Evolutionary conservation across 2,329 filamentous ascomycete species (phyloP), one percentile per base, ranked within the genome.

Genomic region (Allantophomopsis lycopodina): DNA sequence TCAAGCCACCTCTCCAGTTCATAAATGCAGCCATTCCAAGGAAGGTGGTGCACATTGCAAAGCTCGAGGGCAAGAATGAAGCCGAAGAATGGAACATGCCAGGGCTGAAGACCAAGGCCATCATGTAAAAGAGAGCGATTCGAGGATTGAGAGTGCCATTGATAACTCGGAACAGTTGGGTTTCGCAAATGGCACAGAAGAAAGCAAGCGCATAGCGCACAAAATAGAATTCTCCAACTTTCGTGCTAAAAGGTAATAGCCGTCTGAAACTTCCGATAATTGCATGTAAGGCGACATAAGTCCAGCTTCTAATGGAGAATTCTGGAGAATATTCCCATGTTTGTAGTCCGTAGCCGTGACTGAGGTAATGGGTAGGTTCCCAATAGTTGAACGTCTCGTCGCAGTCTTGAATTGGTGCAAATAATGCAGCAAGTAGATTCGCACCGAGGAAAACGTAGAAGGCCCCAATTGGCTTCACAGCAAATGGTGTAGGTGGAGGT

Each of bases 311-410:
- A 50, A 98, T 95, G 38, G 87, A 84, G 61, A 83, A 96, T 42
- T 89, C 80, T 5, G 91, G 91, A 1, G 89, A 94, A 62, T 96
- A 98, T 60, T 98, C 91, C 91, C 91, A 98, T 1, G 91, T 98
- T 64, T 98, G 88, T 38, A 95, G 69, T 32, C 89, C 91, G 55
- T 94, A 89, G 51, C 85, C 84, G 65, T 95, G 87, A 43, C 78
- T 82, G 20, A 98, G 72, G 60, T 95, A 98, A 60, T 98, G 91
- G 0, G 88, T 78, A 0, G 91, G 89, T 54, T 98, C 91, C 87
- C 89, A 98, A 66, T 94, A 98, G 59, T 98, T 98, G 71, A 94
- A 98, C 10, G 89, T 89, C 65, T 98, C 91, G 53, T 98, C 91
- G 57, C 91, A 98, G 60, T 98, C 91, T 58, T 95, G 88, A 48